Percentiles rank a stretch among this genome's conserved stretches.
These are phyloP conservation scores for Oenanthe javanica DNA, from an alignment of 140 eudicot species.

Conservation along the genomic window DNA sequence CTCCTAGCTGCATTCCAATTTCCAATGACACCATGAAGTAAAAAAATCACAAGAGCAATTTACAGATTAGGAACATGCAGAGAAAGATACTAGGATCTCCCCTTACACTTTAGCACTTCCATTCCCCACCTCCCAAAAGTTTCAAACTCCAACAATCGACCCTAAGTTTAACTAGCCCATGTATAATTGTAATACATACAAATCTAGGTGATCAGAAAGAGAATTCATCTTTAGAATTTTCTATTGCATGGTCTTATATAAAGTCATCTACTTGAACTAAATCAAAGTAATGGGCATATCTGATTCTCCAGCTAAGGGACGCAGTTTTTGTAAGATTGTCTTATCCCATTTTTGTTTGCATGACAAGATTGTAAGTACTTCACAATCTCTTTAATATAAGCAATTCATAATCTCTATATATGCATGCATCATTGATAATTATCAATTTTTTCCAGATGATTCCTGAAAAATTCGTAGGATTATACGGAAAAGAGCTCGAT, in stretches of 20 bases:
- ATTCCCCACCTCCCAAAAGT: too few relatives aligned
- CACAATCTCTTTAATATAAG: background rate
- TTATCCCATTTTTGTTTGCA: background rate
- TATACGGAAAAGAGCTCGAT: background rate
- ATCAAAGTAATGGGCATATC: background rate
- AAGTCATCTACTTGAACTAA: background rate
- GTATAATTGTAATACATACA: too few relatives aligned
- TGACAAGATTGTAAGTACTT: background rate
- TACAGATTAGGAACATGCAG: too few relatives aligned
- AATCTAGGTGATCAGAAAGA: too few relatives aligned
- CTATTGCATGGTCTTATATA: background rate
- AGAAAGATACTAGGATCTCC: too few relatives aligned
- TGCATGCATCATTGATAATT: background rate
- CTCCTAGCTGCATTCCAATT: too few relatives aligned
- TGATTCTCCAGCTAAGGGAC: background rate
- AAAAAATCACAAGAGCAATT: too few relatives aligned
- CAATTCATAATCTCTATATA: background rate
- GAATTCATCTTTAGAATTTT: background rate
- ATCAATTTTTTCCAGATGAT: conserved; percentile 9
- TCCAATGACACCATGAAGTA: too few relatives aligned
- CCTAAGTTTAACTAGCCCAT: too few relatives aligned
- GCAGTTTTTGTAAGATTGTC: background rate
- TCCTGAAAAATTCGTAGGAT: conserved; percentile 4
- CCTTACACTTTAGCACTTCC: too few relatives aligned
- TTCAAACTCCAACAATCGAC: background rate